Conservation (phyloP, 1,284 basidiomycete species). For the Flammula alnicola region DNA sequence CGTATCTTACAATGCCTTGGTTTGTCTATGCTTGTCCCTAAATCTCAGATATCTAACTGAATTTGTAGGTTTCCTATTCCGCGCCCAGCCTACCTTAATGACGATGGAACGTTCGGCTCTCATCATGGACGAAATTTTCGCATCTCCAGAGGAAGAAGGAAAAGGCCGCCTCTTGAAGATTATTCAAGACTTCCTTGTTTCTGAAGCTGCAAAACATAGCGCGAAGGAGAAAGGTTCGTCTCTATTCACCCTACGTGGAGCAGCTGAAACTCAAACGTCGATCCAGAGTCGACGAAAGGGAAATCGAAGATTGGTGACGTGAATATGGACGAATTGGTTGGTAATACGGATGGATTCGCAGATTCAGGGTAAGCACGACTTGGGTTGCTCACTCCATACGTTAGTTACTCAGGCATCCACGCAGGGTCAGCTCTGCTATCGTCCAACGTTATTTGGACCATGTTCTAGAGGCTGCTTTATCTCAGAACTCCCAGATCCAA, state of each 20-base stretch:
- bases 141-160: slow-evolving; percentile 70
- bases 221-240: slow-evolving; percentile 64
- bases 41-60: neutral
- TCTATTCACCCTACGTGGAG: neutral
- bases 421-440: slow-evolving; percentile 89
- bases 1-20: slow-evolving; percentile 85
- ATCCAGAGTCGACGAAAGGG: slow-evolving; percentile 40
- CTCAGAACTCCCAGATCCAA: slow-evolving; percentile 74
- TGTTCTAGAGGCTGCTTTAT: slow-evolving; percentile 83
- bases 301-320: slow-evolving; percentile 60
- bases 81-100: slow-evolving; percentile 91
- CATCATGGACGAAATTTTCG: slow-evolving; percentile 92
- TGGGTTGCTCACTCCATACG: neutral
- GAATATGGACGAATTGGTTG: slow-evolving; percentile 92
- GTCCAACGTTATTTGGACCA: slow-evolving; percentile 90
- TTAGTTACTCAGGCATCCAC: neutral
- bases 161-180: slow-evolving; percentile 81
- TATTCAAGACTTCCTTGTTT: slow-evolving; percentile 87
- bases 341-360: slow-evolving; percentile 92
- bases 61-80: slow-evolving; percentile 77
- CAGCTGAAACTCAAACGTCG: neutral
- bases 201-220: slow-evolving; percentile 78
- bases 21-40: slow-evolving; percentile 32
- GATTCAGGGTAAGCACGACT: slow-evolving; percentile 79
- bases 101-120: slow-evolving; percentile 73